Base-by-base conservation (phyloP, 257 asterid genomes). In the Forsythia viridissima region DNA sequence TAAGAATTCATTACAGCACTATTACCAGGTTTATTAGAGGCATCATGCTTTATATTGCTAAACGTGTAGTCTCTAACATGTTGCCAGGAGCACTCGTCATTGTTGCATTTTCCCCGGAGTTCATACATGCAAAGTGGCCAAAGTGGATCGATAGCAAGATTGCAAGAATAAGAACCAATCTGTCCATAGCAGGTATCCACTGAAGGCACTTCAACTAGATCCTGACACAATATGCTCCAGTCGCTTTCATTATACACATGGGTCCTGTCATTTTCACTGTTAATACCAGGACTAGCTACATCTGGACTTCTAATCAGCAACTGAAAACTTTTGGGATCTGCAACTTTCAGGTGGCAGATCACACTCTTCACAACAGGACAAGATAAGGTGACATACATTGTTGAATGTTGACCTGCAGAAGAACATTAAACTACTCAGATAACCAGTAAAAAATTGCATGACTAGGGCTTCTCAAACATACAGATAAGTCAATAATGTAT, bases 81-180 rank as follows among this genome's bases (percentile, higher is more conserved):
- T 51, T 87, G 91, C 88, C 84, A 81, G 73, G 86, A 71, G 80
- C 89, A 87, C 73, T 87, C 89, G 20, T 82, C 79, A 72, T 86
- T 82, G 70, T 87, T 87, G 88, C 91, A 87, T 85, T 84, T 87
- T 21, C 91, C 91, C 21, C 91, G 82, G 41, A 87, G 89, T 75
- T 87, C 91, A 80, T 76, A 87, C 86, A 87, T 81, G 68, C 91
- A 87, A 76, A 87, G 89, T 44, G 91, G 89, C 88, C 88, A 70
- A 51, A 80, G 74, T 72, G 91, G 89, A 76, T 87, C 88, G n/a
- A 87, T 81, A 74, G 80, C 76, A 77, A 72, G 59, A 77, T 82
- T 78, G 83, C 84, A 77, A 36, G 85, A 77, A 77, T 83, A 85
- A 83, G 77, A 82, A 78, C 89, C 91, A 71, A 68, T 81, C 61